Evolutionary conservation across 164 flowering plant genomes (phyloP).

Genomic region (Vitis rupestris): DNA sequence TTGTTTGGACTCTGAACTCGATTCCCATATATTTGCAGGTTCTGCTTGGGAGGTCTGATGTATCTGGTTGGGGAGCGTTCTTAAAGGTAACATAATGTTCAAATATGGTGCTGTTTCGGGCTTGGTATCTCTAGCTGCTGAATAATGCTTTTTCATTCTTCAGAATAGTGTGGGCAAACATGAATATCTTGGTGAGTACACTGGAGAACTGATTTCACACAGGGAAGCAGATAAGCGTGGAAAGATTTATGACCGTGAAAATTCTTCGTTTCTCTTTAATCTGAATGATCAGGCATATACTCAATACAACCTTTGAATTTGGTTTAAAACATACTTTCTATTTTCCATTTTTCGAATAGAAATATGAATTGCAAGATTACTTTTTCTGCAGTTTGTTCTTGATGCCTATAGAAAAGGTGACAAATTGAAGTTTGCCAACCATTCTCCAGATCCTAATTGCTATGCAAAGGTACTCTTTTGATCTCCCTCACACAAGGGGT

Average conservation of each 20-base stretch:
- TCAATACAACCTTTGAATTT: background rate
- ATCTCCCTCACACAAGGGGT: background rate
- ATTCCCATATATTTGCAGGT: slow-evolving; percentile 50
- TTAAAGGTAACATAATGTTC: slow-evolving; percentile 60
- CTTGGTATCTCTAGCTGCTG: slow-evolving; percentile 3
- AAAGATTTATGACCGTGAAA: slow-evolving; percentile 97
- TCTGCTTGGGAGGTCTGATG: slow-evolving; percentile 92
- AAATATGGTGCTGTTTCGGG: background rate
- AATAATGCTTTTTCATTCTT: slow-evolving; percentile 1
- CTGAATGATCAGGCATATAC: slow-evolving; percentile 83
- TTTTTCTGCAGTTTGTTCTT: slow-evolving; percentile 79
- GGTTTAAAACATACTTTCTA: background rate
- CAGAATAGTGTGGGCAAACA: slow-evolving; percentile 94
- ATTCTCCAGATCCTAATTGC: slow-evolving; percentile 97
- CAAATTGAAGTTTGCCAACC: slow-evolving; percentile 96
- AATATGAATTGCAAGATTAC: background rate
- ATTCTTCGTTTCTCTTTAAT: slow-evolving; percentile 96
- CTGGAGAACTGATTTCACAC: slow-evolving; percentile 96
- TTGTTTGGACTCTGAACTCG: slow-evolving; percentile 3
- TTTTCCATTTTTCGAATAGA: background rate
- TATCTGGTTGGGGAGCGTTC: slow-evolving; percentile 99
- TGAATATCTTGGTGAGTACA: slow-evolving; percentile 97
- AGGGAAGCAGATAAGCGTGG: slow-evolving; percentile 99
- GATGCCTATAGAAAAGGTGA: slow-evolving; percentile 98
- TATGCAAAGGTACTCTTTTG: slow-evolving; percentile 78